Base-by-base conservation (phyloP, 495 filamentous ascomycete genomes). In the Lasiosphaeria miniovina region DNA sequence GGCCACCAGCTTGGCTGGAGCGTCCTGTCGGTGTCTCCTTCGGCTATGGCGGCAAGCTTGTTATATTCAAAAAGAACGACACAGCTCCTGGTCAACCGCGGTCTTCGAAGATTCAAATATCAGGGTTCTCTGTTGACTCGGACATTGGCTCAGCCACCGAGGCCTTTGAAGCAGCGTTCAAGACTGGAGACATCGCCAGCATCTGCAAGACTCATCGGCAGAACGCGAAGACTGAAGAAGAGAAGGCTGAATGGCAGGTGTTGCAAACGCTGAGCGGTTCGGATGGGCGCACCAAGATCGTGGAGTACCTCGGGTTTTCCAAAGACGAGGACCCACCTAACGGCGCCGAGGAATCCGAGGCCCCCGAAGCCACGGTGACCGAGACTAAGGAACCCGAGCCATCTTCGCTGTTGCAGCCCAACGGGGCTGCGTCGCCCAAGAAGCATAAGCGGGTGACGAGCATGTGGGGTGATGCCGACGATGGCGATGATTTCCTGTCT, bases 231-330 rank as follows among this genome's bases (percentile, higher is more conserved):
- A 89, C 84, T 6, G 93, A 97, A 3, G 89, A 93, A 62, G 94
- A 97, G 70, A 96, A 90, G 79, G 87, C 88, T 12, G 93, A 98
- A 71, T 99, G 94, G 94, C 87, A 87, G 72, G 90, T 96, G 34
- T 87, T 99, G 59, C 85, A 93, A 72, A 89, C 91, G n/a, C 74
- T 98, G 69, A 87, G 91, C 43, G 85, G 91, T 7, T 84, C 84
- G 8, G 89, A 92, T 70, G 88, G 91, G 45, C 83, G 91, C 53
- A 87, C 88, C 69, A 84, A 87, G 63, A 84, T 98, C 52, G 80
- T 91, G 8, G 88, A 92, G 57, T 90, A 94, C 73, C 84, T 99
- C 43, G 94, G 95, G 11, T 96, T 96, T 71, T 77, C 84, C 45
- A 87, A 84, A 36, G 72, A 80, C 6, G 77, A 86, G 17, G 70